phyloP scores from a whole-genome alignment of 768 basidiomycete genomes.

The Mrakia frigida region DNA sequence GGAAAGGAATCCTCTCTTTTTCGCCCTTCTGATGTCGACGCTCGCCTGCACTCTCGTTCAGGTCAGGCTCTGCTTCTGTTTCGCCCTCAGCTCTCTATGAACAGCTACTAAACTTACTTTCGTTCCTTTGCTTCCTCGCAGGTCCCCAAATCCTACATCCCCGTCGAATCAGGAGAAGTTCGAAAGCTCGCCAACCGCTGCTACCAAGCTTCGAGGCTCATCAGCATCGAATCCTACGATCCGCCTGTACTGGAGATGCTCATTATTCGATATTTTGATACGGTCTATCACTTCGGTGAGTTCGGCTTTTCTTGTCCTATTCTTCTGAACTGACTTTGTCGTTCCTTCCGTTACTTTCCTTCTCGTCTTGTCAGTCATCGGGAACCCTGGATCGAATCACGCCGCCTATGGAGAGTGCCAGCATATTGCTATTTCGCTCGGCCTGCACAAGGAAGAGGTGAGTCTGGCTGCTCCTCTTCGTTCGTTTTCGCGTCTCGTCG shows the following conservation, averaged over 20 bases:
- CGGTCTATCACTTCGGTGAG: slow-evolving; percentile 25
- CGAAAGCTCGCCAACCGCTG: slow-evolving; percentile 74
- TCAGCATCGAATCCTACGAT: slow-evolving; percentile 32
- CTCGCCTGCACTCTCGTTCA: slow-evolving; percentile 83
- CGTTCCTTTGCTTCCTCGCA: background rate
- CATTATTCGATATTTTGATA: slow-evolving; percentile 27
- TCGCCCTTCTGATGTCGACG: slow-evolving; percentile 81
- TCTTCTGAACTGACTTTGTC: no score
- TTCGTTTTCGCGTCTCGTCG: no score
- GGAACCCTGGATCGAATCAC: slow-evolving; percentile 13
- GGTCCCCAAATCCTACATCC: slow-evolving; percentile 71
- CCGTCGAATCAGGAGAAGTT: slow-evolving; percentile 68
- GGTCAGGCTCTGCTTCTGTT: slow-evolving; percentile 43
- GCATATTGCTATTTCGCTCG: slow-evolving; percentile 72
- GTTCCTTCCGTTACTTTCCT: no score
- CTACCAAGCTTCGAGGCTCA: slow-evolving; percentile 50
- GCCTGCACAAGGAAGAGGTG: slow-evolving; percentile 71
- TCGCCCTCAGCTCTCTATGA: background rate
- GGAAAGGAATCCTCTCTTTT: slow-evolving; percentile 83
- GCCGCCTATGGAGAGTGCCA: slow-evolving; percentile 41
- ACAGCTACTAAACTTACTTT: background rate
- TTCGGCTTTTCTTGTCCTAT: background rate
- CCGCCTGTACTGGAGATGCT: slow-evolving; percentile 20
- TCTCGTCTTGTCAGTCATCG: background rate
- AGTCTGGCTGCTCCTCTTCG: background rate